Evolutionary conservation across 208 protist species (phyloP).

Genomic region (Phytomonas sp.): DNA sequence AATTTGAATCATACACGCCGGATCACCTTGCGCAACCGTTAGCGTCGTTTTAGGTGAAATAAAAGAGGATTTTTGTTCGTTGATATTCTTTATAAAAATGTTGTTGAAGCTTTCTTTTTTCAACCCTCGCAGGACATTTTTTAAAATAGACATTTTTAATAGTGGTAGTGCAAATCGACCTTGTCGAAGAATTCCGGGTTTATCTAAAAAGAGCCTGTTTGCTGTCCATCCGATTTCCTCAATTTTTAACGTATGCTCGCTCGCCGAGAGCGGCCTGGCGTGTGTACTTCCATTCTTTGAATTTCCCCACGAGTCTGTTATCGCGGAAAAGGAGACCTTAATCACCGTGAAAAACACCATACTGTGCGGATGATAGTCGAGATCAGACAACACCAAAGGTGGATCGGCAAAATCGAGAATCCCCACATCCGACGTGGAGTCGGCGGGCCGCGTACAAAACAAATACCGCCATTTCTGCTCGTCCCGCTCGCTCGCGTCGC

Average conservation of each 20-base stretch:
- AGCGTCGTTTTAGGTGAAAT: constrained; percentile 35
- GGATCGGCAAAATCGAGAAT: constrained; percentile 45
- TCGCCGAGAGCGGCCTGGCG: not conserved
- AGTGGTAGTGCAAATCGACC: constrained; percentile 51
- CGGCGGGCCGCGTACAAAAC: constrained; percentile 19
- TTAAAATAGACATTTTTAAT: constrained; percentile 26
- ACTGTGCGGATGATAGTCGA: constrained; percentile 19
- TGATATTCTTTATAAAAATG: constrained; percentile 27
- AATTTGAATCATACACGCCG: constrained; percentile 22
- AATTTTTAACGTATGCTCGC: not conserved
- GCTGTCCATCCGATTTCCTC: constrained; percentile 50
- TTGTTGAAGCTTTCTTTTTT: constrained; percentile 31
- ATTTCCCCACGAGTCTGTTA: not conserved
- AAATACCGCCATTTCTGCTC: constrained; percentile 8
- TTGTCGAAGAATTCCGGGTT: constrained; percentile 28
- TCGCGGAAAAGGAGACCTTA: constrained; percentile 19
- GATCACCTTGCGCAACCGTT: constrained; percentile 55
- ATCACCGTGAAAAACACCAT: constrained; percentile 46
- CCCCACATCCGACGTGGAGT: constrained; percentile 54
- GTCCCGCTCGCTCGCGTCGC: not conserved
- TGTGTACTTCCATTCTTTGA: not conserved
- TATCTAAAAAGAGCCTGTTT: constrained; percentile 47
- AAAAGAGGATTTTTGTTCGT: constrained; percentile 26
- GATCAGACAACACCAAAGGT: constrained; percentile 28
- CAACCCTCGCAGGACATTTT: constrained; percentile 29